Conservation (phyloP, 176 grass and related monocot species). For the Carex parvula region DNA sequence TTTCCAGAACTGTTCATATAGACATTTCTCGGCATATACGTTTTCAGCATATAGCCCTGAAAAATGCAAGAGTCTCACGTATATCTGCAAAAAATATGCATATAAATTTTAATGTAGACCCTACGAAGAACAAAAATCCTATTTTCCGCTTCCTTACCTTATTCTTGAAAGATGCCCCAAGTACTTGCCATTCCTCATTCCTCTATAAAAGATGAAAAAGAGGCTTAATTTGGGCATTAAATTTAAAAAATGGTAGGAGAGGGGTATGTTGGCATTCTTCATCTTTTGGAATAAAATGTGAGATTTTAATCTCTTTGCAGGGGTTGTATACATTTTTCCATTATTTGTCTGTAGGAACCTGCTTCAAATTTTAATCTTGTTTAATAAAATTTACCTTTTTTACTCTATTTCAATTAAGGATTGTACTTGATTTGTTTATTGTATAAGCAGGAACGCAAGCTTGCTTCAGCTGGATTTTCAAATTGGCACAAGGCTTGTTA, state of each 20-base stretch:
- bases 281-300: background rate
- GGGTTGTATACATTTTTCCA: background rate
- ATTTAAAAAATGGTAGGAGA: background rate
- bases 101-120: background rate
- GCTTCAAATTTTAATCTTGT: background rate
- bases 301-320: background rate
- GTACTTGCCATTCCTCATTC: background rate
- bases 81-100: background rate
- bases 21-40: background rate
- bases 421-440: background rate
- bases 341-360: background rate
- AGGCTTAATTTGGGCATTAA: background rate
- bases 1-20: background rate
- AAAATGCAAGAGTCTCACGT: background rate
- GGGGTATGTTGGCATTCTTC: background rate
- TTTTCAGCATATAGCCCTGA: background rate
- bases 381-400: background rate
- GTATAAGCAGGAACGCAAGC: slow-evolving; percentile 51
- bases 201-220: background rate
- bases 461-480: slow-evolving; percentile 36
- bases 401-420: background rate
- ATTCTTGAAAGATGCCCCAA: background rate
- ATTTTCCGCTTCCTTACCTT: background rate
- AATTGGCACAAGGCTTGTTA: slow-evolving; percentile 75
- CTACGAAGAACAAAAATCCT: background rate